A percentile compares a stretch with the other conserved stretches of the same genome.
These are phyloP conservation scores for Ophiocordyceps sinensis DNA, from an alignment of 2,329 filamentous ascomycete genomes.

Conservation along the genomic window DNA sequence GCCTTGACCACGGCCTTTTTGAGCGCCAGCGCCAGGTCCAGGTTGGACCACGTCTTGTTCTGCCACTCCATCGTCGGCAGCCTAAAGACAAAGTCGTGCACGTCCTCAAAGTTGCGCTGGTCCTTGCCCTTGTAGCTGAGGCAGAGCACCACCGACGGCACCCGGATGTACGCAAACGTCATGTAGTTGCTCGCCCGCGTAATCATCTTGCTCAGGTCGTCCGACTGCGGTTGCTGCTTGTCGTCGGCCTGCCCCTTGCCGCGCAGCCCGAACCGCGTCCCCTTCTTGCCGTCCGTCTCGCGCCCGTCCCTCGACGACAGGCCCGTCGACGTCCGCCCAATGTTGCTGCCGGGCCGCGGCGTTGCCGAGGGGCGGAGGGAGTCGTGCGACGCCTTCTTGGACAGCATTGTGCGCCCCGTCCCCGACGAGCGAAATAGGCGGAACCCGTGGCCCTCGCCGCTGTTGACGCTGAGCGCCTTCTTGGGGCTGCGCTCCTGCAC, in stretches of 20 bases:
- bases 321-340: slow-evolving; percentile 32
- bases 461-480: slow-evolving; percentile 33
- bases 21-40: slow-evolving; percentile 80
- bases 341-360: slow-evolving; percentile 21
- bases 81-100: slow-evolving; percentile 94
- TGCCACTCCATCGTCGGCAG: slow-evolving; percentile 89
- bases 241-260: slow-evolving; percentile 35
- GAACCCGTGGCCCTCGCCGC: slow-evolving; percentile 34
- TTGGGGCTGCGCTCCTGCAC: slow-evolving; percentile 19
- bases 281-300: slow-evolving; percentile 26
- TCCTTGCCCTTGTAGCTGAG: slow-evolving; percentile 94
- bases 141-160: slow-evolving; percentile 89
- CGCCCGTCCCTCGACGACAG: slow-evolving; percentile 24
- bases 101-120: slow-evolving; percentile 88
- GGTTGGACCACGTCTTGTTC: slow-evolving; percentile 98
- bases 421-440: slow-evolving; percentile 33
- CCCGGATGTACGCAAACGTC: slow-evolving; percentile 90
- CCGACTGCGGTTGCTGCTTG: slow-evolving; percentile 23
- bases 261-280: slow-evolving; percentile 41
- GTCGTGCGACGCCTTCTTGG: slow-evolving; percentile 41
- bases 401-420: slow-evolving; percentile 24
- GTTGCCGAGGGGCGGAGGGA: slow-evolving; percentile 31
- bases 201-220: slow-evolving; percentile 96
- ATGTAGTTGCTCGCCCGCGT: slow-evolving; percentile 89
- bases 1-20: slow-evolving; percentile 93